Percentiles rank a stretch among this genome's conserved stretches.
Evolutionary conservation across 164 flowering plant genomes (phyloP).

Genomic region (Vitis amurensis): DNA sequence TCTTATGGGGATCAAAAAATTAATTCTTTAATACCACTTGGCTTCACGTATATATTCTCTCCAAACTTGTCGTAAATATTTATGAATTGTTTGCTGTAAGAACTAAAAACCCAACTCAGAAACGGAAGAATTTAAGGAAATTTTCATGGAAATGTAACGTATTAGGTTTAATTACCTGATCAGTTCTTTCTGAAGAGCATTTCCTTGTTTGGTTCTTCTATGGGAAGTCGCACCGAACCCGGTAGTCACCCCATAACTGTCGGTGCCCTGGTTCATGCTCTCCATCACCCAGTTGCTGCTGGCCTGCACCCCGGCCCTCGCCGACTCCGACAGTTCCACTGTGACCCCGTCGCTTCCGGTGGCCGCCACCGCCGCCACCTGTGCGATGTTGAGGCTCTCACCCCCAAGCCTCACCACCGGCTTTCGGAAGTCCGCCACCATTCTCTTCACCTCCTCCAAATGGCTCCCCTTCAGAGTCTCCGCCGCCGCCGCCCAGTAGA

Average conservation of each 20-base stretch:
- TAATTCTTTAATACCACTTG: too few species aligned
- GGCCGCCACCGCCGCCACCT: conserved; percentile 54
- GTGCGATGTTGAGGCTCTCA: conserved; percentile 40
- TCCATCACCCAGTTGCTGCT: conserved; percentile 74
- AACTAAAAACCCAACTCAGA: too few species aligned
- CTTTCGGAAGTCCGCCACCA: conserved; percentile 53
- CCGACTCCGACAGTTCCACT: conserved; percentile 54
- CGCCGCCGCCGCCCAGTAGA: conserved; percentile 58
- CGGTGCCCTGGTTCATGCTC: conserved; percentile 57
- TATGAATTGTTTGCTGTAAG: too few species aligned
- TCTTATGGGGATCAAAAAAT: too few species aligned
- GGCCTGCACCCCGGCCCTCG: conserved; percentile 52
- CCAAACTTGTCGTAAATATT: too few species aligned
- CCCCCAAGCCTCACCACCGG: conserved; percentile 49
- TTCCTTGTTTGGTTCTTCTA: conserved; percentile 51
- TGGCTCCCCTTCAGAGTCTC: conserved; percentile 52
- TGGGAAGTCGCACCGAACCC: conserved; percentile 75
- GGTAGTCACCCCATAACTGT: conserved; percentile 66
- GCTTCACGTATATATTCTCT: too few species aligned
- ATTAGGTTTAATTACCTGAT: conserved; percentile 32
- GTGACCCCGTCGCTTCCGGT: conserved; percentile 15
- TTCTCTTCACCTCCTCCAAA: conserved; percentile 51
- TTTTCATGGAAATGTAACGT: too few species aligned
- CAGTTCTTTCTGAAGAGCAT: conserved; percentile 34
- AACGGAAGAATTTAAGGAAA: background rate